Percentiles rank a stretch among this genome's conserved stretches.
Evolutionary conservation across 805 yeast genomes (phyloP).

Genomic region (Starmera caribaea): DNA sequence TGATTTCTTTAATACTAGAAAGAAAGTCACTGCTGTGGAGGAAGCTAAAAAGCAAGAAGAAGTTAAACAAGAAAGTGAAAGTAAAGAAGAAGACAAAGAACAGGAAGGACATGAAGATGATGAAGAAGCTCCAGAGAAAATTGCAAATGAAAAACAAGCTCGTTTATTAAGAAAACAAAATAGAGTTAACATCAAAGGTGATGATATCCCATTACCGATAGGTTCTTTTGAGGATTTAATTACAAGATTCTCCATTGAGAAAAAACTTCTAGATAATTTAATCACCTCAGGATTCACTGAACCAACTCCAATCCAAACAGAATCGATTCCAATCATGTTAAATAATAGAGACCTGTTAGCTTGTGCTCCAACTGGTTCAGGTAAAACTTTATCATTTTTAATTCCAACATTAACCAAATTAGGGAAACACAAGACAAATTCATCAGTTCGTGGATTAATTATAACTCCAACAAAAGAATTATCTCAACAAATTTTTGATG

Average conservation of each 20-base stretch:
- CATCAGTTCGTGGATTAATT: conserved; percentile 63
- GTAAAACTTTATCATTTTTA: conserved; percentile 87
- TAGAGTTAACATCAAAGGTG: conserved; percentile 67
- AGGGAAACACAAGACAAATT: conserved; percentile 1
- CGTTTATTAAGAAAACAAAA: conserved; percentile 45
- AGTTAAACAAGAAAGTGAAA: conserved; percentile 5
- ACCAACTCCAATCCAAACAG: conserved; percentile 92
- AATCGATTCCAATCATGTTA: conserved; percentile 70
- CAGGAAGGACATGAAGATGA: conserved; percentile 17
- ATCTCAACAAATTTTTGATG: conserved; percentile 74
- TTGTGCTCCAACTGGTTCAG: conserved; percentile 98
- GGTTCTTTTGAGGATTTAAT: conserved; percentile 80
- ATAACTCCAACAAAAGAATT: conserved; percentile 94
- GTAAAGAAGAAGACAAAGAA: conserved; percentile 17
- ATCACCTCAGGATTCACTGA: conserved; percentile 62
- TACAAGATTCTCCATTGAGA: conserved; percentile 56
- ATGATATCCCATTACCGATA: conserved; percentile 83
- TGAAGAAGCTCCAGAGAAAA: conserved; percentile 24
- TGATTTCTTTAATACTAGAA: conserved; percentile 67
- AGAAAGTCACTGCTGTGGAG: conserved; percentile 21
- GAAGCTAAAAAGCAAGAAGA: conserved; percentile 15
- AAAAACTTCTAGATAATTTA: conserved; percentile 46
- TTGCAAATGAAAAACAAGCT: conserved; percentile 52
- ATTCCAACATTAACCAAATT: conserved; percentile 68
- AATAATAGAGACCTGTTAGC: conserved; percentile 72